A percentile compares a stretch with the other conserved stretches of the same genome.
Evolutionary conservation across 1,139 yeast genomes (phyloP).

Genomic region (Barnettozyma hawaiiensis): DNA sequence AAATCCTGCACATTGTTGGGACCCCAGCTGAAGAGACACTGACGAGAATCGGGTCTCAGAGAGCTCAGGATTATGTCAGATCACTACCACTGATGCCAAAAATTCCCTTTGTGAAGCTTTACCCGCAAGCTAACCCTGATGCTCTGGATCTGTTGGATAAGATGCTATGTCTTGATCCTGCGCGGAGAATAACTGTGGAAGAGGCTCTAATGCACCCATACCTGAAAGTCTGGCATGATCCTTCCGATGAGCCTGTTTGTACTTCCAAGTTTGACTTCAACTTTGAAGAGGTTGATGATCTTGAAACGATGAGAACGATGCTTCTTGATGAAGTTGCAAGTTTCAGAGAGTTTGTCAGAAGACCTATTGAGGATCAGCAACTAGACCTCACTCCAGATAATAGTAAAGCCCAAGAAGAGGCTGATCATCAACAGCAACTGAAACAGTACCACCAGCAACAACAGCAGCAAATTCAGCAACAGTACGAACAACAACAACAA

Average conservation of each 20-base stretch:
- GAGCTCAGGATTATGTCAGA: slow-evolving; percentile 90
- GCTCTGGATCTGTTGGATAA: slow-evolving; percentile 78
- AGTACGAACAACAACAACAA: slow-evolving; percentile 22
- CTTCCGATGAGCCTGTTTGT: slow-evolving; percentile 88
- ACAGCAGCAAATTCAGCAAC: slow-evolving; percentile 22
- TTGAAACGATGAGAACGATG: slow-evolving; percentile 68
- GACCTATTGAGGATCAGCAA: slow-evolving; percentile 66
- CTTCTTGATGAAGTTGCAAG: slow-evolving; percentile 75
- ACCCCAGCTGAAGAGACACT: slow-evolving; percentile 86
- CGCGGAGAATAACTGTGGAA: slow-evolving; percentile 78
- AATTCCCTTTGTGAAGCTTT: slow-evolving; percentile 65
- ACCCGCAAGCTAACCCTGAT: slow-evolving; percentile 80
- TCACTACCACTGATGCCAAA: slow-evolving; percentile 80
- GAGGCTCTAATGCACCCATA: slow-evolving; percentile 90
- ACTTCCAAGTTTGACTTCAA: slow-evolving; percentile 74
- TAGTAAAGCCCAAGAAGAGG: slow-evolving; percentile 14
- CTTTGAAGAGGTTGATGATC: slow-evolving; percentile 82
- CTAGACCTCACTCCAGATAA: slow-evolving; percentile 26
- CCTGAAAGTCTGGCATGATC: slow-evolving; percentile 92
- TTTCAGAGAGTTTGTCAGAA: slow-evolving; percentile 77
- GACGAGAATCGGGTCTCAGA: slow-evolving; percentile 74
- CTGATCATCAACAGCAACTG: slow-evolving; percentile 19
- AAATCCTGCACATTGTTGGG: slow-evolving; percentile 78
- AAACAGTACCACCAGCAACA: slow-evolving; percentile 15
- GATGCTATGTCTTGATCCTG: slow-evolving; percentile 87